Evolutionary conservation across 345 rosid species (phyloP), one percentile per base, ranked within the genome.

Genomic region (Eucalyptus pauciflora): DNA sequence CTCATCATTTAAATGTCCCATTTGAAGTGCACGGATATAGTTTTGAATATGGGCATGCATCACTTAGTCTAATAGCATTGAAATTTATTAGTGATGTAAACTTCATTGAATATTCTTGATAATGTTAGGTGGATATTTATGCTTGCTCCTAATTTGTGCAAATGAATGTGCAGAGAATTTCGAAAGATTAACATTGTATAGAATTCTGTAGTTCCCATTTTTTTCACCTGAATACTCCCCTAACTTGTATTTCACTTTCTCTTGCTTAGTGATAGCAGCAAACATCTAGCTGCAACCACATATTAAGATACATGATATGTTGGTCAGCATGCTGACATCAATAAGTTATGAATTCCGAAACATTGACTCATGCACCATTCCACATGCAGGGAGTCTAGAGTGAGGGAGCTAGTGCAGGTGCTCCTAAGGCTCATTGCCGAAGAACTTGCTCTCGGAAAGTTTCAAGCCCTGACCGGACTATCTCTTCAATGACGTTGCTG

Each of bases 371-470:
- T 33, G 64, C n/a, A 45, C 45, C 87, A 51, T 52, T 86, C 87
- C 69, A 41, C 85, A 52, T 88, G 91, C 97, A 96, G 99, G 98
- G 98, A 98, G 94, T 86, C 89, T 45, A 92, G 92, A 91, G 96
- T 97, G 69, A 94, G 99, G 89, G 98, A 96, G 92, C 91, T 94
- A 85, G 97, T 97, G 86, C 97, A 93, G 89, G 94, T 93, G 81
- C 90, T 96, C 89, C 94, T 97, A 43, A 94, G 96, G 93, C 95
- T 94, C 60, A 85, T 98, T 76, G 91, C 96, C 1, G 90, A 89
- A 29, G 98, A 95, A 92, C 92, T 98, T 60, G 94, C 93, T n/a
- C 94, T 98, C 13, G 95, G 91, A 90, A 96, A 93, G 93, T 89
- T 93, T 71, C 50, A 67, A 29, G 45, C 86, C 46, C 41, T 49